Percentiles rank a stretch among this genome's conserved stretches.
Evolutionary conservation across 2,329 filamentous ascomycete genomes (phyloP).

Genomic region (Colletotrichum eremochloae): DNA sequence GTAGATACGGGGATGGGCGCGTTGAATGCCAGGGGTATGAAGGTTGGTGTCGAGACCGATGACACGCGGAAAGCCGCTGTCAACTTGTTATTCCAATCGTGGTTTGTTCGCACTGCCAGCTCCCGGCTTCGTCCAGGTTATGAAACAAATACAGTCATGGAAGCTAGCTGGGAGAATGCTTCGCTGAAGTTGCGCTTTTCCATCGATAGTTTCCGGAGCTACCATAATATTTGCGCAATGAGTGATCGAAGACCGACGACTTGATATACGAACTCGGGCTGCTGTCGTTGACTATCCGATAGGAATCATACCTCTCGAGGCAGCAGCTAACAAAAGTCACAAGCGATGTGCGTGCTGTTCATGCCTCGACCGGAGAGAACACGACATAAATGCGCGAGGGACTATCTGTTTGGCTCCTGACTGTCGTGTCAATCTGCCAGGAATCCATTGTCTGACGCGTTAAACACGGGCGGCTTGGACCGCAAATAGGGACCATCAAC

Average conservation of each 20-base stretch:
- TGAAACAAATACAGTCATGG: background rate
- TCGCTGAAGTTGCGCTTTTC: background rate
- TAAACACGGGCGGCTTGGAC: background rate
- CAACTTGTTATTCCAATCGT: conserved; percentile 15
- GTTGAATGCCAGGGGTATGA: conserved; percentile 11
- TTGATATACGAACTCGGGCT: background rate
- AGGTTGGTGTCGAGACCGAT: conserved; percentile 20
- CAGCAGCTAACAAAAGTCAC: background rate
- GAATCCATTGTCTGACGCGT: background rate
- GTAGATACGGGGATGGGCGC: conserved; percentile 18
- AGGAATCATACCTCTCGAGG: background rate
- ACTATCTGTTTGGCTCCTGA: conserved; percentile 11
- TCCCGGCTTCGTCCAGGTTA: background rate
- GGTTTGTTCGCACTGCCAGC: conserved; percentile 4
- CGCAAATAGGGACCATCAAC: background rate
- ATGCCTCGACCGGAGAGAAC: conserved; percentile 1
- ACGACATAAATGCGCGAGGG: conserved; percentile 8
- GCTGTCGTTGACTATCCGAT: background rate
- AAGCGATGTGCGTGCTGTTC: background rate
- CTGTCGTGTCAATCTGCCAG: conserved; percentile 1
- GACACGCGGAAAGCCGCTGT: conserved; percentile 37
- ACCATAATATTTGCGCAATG: background rate
- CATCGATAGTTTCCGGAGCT: background rate
- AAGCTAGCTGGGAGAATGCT: background rate
- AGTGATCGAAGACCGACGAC: background rate